Conservation (phyloP, 2,329 filamentous ascomycete genomes). For the Trichoderma atroviride region DNA sequence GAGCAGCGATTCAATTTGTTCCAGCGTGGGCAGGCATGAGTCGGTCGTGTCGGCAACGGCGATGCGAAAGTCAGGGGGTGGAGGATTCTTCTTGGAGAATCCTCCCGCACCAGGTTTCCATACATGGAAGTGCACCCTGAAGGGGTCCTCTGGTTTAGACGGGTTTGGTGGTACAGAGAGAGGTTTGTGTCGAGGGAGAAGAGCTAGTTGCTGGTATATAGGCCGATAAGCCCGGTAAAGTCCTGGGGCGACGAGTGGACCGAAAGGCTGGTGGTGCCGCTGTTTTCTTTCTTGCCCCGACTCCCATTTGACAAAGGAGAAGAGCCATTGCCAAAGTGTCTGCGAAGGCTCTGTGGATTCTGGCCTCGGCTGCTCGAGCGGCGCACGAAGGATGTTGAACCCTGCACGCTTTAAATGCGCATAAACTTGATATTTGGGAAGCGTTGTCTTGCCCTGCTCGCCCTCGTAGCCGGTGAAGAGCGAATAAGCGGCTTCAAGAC, state of each 20-base stretch:
- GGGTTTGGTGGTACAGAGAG: constrained; percentile 34
- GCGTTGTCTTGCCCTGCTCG: constrained; percentile 59
- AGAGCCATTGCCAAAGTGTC: constrained; percentile 56
- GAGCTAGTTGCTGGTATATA: constrained; percentile 74
- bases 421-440: constrained; percentile 89
- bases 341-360: constrained; percentile 30
- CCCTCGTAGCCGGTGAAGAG: constrained; percentile 74
- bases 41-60: constrained; percentile 77
- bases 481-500: constrained; percentile 86
- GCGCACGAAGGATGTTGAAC: constrained; percentile 77
- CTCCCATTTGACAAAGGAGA: constrained; percentile 48
- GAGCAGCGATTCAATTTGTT: constrained; percentile 71
- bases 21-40: constrained; percentile 70
- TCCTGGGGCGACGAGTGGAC: constrained; percentile 64
- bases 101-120: constrained; percentile 67
- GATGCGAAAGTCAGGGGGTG: constrained; percentile 79
- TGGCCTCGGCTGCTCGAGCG: constrained; percentile 34
- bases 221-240: constrained; percentile 67
- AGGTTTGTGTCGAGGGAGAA: constrained; percentile 73
- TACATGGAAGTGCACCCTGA: constrained; percentile 75
- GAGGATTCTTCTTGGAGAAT: constrained; percentile 80
- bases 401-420: constrained; percentile 79
- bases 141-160: constrained; percentile 53
- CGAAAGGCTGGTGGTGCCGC: constrained; percentile 44
- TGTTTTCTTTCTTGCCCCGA: constrained; percentile 26